A percentile compares a stretch with the other conserved stretches of the same genome.
Conservation (phyloP, 768 basidiomycete species). For the Macrolepiota dolichaula region DNA sequence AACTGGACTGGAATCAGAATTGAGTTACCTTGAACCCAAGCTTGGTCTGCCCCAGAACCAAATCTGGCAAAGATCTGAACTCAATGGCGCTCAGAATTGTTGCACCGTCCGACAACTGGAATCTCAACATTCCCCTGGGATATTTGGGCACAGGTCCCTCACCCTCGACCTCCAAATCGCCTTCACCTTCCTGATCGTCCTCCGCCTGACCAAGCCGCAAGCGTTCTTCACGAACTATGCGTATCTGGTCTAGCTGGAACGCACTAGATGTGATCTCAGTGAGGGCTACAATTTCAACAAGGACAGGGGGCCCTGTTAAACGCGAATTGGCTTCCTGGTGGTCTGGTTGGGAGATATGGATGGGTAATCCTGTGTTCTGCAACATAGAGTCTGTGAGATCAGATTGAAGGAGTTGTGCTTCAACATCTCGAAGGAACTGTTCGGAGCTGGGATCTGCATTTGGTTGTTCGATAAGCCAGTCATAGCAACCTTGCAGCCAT, state of each 20-base stretch:
- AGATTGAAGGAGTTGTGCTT: constrained; percentile 69
- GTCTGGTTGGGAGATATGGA: constrained; percentile 27
- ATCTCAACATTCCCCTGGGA: constrained; percentile 72
- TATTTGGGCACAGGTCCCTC: constrained; percentile 81
- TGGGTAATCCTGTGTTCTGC: constrained; percentile 64
- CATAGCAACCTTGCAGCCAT: constrained; percentile 74
- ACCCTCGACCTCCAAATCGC: constrained; percentile 57
- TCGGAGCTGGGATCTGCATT: constrained; percentile 43
- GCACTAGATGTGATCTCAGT: constrained; percentile 86
- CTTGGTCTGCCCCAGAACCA: constrained; percentile 72
- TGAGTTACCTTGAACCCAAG: constrained; percentile 75
- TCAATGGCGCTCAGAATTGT: constrained; percentile 73
- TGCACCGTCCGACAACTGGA: constrained; percentile 79
- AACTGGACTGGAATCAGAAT: too few species aligned
- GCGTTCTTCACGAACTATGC: constrained; percentile 62
- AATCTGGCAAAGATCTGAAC: constrained; percentile 57
- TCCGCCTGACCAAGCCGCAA: constrained; percentile 40
- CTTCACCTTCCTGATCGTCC: constrained; percentile 42
- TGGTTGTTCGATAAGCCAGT: constrained; percentile 53
- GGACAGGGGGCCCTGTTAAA: constrained; percentile 45
- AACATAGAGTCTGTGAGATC: constrained; percentile 71
- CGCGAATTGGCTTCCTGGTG: constrained; percentile 27
- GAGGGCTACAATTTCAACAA: constrained; percentile 75
- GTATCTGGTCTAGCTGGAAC: constrained; percentile 69
- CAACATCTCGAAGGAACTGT: constrained; percentile 51